Percentiles rank a stretch among this genome's conserved stretches.
Evolutionary conservation across 192 early-diverging fungal genomes (phyloP).

Genomic region (Coemansia sp.): DNA sequence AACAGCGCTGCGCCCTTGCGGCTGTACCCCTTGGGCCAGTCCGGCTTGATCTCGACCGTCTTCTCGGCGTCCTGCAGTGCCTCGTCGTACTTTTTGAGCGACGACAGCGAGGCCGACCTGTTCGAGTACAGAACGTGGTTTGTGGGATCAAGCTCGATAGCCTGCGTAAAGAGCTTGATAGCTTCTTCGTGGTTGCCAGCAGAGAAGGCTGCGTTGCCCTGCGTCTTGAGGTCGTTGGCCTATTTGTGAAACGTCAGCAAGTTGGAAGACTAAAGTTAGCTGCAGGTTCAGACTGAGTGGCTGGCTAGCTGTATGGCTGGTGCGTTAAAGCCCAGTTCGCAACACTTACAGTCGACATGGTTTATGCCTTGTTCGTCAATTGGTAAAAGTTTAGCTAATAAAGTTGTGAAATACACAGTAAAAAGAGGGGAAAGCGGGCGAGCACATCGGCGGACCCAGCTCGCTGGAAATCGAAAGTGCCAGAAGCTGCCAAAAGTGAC

Average conservation of each 20-base stretch:
- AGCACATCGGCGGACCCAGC: not conserved
- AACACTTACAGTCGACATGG: slow-evolving; percentile 33
- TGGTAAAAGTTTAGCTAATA: not conserved
- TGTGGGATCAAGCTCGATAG: slow-evolving; percentile 78
- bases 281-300: not conserved
- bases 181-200: slow-evolving; percentile 75
- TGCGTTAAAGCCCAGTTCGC: not conserved
- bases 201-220: slow-evolving; percentile 84
- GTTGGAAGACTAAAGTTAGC: not conserved
- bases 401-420: not conserved
- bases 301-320: too few species aligned
- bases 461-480: slow-evolving; percentile 7
- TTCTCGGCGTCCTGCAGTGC: slow-evolving; percentile 85
- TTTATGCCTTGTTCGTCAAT: not conserved
- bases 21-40: slow-evolving; percentile 91
- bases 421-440: not conserved
- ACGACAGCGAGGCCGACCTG: slow-evolving; percentile 83
- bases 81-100: slow-evolving; percentile 71
- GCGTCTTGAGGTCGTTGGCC: slow-evolving; percentile 72
- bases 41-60: slow-evolving; percentile 75
- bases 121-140: slow-evolving; percentile 96
- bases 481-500: slow-evolving; percentile 3
- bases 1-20: slow-evolving; percentile 86
- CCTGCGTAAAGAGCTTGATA: slow-evolving; percentile 75
- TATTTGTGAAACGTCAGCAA: slow-evolving; percentile 6